These are phyloP conservation scores for Xerocomellus chrysenteron DNA, from an alignment of 768 basidiomycete species.

Conservation along the genomic window DNA sequence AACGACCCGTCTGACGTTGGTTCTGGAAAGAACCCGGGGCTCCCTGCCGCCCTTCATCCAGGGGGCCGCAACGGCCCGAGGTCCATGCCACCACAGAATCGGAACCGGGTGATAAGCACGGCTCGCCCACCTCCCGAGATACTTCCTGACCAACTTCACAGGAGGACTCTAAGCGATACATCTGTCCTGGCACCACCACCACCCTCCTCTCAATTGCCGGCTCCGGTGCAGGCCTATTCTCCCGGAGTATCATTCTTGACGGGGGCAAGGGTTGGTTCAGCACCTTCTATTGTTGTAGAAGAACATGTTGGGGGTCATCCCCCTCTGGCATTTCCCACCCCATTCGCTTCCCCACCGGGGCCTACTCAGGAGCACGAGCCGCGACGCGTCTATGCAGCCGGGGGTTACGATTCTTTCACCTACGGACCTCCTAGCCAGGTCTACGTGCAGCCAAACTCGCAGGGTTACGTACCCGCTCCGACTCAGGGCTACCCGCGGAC, in stretches of 20 bases:
- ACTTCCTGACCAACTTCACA: constrained; percentile 6
- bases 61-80: constrained; percentile 27
- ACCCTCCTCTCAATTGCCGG: constrained; percentile 9
- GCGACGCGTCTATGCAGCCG: background rate
- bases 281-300: constrained; percentile 22
- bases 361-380: background rate
- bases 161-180: constrained; percentile 14
- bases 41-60: constrained; percentile 47
- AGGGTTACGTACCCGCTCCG: constrained; percentile 4
- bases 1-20: constrained; percentile 20
- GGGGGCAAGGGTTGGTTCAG: background rate
- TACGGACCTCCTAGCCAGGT: constrained; percentile 5
- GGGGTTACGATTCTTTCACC: background rate
- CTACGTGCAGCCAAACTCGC: constrained; percentile 13
- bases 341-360: background rate
- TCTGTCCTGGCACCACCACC: constrained; percentile 4
- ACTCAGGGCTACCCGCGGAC: constrained; percentile 4
- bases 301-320: constrained; percentile 1
- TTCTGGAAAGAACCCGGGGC: constrained; percentile 16
- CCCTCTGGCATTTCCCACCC: constrained; percentile 5
- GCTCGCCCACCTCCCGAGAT: constrained; percentile 9
- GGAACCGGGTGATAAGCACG: constrained; percentile 7
- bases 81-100: constrained; percentile 18
- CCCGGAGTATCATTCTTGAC: background rate
- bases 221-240: constrained; percentile 5